A percentile compares a stretch with the other conserved stretches of the same genome.
phyloP scores from a whole-genome alignment of 1,284 basidiomycete species.

The Exobasidium rhododendri region DNA sequence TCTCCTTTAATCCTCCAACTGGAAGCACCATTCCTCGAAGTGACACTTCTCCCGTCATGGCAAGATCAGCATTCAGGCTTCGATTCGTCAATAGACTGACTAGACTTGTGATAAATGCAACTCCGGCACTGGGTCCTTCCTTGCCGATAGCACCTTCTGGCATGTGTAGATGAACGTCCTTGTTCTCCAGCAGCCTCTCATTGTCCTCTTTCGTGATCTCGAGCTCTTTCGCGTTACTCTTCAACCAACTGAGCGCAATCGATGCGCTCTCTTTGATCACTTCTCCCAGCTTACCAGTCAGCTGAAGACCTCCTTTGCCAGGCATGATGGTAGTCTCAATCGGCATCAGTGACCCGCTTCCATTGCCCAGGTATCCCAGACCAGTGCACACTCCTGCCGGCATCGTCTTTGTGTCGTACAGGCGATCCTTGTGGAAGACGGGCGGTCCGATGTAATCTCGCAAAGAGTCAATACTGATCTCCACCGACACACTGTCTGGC shows the following conservation, averaged over 20 bases:
- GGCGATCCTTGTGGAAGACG: slow-evolving; percentile 88
- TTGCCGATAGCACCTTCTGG: slow-evolving; percentile 83
- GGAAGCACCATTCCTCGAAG: slow-evolving; percentile 52
- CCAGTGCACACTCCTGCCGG: slow-evolving; percentile 92
- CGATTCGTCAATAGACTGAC: slow-evolving; percentile 70
- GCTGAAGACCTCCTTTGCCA: slow-evolving; percentile 66
- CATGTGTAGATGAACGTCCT: slow-evolving; percentile 59
- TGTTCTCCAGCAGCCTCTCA: slow-evolving; percentile 71
- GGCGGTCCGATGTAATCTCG: slow-evolving; percentile 96
- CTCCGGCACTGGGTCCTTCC: slow-evolving; percentile 94
- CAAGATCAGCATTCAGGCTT: slow-evolving; percentile 42
- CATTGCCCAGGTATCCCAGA: slow-evolving; percentile 91
- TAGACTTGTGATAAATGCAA: slow-evolving; percentile 84
- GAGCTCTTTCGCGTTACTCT: slow-evolving; percentile 79
- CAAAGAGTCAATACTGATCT: slow-evolving; percentile 79
- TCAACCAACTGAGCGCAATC: slow-evolving; percentile 89
- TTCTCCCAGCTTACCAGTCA: slow-evolving; percentile 96
- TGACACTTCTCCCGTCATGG: slow-evolving; percentile 54
- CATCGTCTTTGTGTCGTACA: slow-evolving; percentile 69
- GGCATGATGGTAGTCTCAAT: slow-evolving; percentile 65
- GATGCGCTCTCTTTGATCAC: slow-evolving; percentile 95
- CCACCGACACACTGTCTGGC: slow-evolving; percentile 73
- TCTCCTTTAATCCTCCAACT: slow-evolving; percentile 53
- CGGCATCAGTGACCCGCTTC: slow-evolving; percentile 93
- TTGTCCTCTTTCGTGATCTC: slow-evolving; percentile 68